Evolutionary conservation across 2,329 filamentous ascomycete genomes (phyloP).

Genomic region (Ambrosiella beaveri): DNA sequence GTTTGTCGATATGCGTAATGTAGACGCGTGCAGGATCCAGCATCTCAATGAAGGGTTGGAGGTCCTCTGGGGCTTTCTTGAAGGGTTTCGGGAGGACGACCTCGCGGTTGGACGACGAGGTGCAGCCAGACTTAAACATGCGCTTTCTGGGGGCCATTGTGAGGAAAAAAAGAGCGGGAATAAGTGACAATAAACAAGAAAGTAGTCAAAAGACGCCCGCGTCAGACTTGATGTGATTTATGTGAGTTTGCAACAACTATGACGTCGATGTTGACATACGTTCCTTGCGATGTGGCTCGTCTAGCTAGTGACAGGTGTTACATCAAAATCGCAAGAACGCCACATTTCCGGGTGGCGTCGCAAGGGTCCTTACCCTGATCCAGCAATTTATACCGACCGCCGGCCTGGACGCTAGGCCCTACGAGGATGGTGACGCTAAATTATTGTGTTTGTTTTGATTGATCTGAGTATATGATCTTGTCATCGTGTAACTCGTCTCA

Average conservation of each 20-base stretch:
- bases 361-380: neutral
- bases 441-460: too few species aligned
- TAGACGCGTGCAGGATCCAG: conserved; percentile 59
- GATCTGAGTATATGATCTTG: too few species aligned
- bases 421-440: too few species aligned
- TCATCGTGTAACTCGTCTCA: too few species aligned
- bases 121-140: conserved; percentile 6
- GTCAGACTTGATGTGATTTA: too few species aligned
- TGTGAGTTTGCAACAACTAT: neutral
- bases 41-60: conserved; percentile 47
- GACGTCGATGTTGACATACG: neutral
- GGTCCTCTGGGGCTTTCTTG: conserved; percentile 41
- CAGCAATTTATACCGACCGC: conserved; percentile 1
- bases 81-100: conserved; percentile 45
- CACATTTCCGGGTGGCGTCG: neutral
- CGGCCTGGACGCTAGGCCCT: neutral
- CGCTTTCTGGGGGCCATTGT: conserved; percentile 12
- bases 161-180: neutral
- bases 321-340: neutral
- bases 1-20: conserved; percentile 65
- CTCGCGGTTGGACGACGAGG: conserved; percentile 14
- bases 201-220: too few species aligned
- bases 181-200: neutral
- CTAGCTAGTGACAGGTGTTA: conserved; percentile 9
- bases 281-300: neutral